phyloP scores from a whole-genome alignment of 2,329 filamentous ascomycete genomes.

The Neurospora sp. region DNA sequence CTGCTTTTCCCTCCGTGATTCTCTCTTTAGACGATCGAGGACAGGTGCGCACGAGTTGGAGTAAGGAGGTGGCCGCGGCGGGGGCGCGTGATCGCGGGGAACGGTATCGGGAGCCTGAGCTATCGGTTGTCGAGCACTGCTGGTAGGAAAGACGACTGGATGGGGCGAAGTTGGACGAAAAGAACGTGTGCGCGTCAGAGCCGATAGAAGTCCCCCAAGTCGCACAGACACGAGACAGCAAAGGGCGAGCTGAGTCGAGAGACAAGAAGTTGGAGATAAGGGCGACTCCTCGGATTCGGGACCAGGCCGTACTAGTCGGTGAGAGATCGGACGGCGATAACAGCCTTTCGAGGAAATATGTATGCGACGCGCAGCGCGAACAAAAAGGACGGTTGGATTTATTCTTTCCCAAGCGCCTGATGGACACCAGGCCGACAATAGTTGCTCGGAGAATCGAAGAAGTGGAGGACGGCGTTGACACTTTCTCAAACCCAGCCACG shows the following conservation, averaged over 20 bases:
- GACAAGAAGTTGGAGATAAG: background rate
- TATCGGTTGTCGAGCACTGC: background rate
- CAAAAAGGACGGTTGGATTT: background rate
- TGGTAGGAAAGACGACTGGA: background rate
- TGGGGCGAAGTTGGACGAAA: background rate
- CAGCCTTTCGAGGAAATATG: background rate
- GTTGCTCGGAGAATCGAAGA: background rate
- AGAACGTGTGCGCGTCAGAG: background rate
- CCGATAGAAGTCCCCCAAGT: background rate
- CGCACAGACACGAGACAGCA: background rate
- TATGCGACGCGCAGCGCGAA: background rate
- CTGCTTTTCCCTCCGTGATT: background rate
- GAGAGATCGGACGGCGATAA: background rate
- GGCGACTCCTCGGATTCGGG: background rate
- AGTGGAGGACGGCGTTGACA: background rate
- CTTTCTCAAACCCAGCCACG: background rate
- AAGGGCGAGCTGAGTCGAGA: background rate
- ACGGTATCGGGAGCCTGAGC: background rate
- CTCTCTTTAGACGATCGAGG: background rate
- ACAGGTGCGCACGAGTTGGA: background rate
- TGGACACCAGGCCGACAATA: background rate
- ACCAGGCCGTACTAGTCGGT: background rate
- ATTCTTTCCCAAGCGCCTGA: background rate
- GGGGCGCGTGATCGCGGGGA: background rate
- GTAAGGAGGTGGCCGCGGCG: background rate